A percentile compares a stretch with the other conserved stretches of the same genome.
Evolutionary conservation across 768 basidiomycete genomes (phyloP).

Genomic region (Chalciporus pseudorubinellus): DNA sequence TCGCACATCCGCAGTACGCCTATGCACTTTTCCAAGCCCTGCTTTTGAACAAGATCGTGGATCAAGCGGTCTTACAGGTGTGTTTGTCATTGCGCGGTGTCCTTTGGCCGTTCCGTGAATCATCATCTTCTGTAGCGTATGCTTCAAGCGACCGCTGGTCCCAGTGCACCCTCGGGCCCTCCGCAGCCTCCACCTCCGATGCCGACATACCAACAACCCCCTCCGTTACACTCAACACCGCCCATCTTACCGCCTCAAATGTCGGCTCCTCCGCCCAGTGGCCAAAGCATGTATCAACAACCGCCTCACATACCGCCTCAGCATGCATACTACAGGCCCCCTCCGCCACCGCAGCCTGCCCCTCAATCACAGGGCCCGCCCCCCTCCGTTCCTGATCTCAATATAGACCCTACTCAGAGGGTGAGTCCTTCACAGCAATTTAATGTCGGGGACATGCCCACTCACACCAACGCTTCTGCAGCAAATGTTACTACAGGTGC

Average conservation of each 20-base stretch:
- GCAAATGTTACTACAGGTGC: constrained; percentile 86
- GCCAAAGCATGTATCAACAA: constrained; percentile 30
- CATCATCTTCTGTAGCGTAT: constrained; percentile 39
- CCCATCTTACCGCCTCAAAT: constrained; percentile 35
- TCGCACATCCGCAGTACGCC: constrained; percentile 86
- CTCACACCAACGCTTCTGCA: constrained; percentile 29
- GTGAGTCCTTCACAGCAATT: constrained; percentile 26
- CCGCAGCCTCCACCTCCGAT: constrained; percentile 33
- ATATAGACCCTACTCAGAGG: constrained; percentile 52
- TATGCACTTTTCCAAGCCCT: constrained; percentile 97
- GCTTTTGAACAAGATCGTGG: constrained; percentile 90
- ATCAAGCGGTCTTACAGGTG: constrained; percentile 80
- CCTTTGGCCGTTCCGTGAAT: constrained; percentile 1
- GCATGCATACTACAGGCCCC: constrained; percentile 32
- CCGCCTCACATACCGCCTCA: constrained; percentile 33
- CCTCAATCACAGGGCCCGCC: constrained; percentile 31
- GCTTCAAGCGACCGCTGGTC: constrained; percentile 44
- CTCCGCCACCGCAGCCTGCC: constrained; percentile 30
- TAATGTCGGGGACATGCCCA: constrained; percentile 3
- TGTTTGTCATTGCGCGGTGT: constrained; percentile 9
- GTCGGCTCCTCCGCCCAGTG: constrained; percentile 28
- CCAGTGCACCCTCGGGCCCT: constrained; percentile 25
- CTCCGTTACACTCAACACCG: constrained; percentile 32
- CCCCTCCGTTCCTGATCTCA: constrained; percentile 33
- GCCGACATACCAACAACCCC: constrained; percentile 29